Conservation (phyloP, 805 yeast genomes). For the Suhomyces sp. region DNA sequence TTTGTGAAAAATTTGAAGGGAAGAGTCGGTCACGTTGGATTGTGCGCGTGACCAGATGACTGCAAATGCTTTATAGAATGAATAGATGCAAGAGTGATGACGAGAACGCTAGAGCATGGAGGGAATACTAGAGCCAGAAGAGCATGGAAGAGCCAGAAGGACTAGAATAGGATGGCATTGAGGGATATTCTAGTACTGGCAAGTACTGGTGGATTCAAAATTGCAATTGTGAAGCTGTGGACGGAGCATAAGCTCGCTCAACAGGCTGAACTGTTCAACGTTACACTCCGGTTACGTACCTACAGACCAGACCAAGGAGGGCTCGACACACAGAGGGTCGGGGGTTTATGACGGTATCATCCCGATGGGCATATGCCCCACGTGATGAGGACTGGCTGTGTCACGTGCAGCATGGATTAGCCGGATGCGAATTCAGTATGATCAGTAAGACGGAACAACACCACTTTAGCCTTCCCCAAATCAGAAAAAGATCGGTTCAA, state of each 20-base stretch:
- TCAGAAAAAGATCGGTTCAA: not conserved
- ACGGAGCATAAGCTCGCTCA: not conserved
- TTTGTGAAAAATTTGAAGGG: not conserved
- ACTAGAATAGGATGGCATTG: not conserved
- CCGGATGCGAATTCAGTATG: not conserved
- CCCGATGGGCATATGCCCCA: not conserved
- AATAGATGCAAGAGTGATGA: no score
- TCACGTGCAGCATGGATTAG: not conserved
- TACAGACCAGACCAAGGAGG: not conserved
- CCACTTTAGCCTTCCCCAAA: not conserved
- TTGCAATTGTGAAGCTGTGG: not conserved
- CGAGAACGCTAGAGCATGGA: not conserved
- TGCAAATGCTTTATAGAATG: no score
- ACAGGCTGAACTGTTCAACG: not conserved
- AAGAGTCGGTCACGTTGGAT: not conserved
- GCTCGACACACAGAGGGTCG: not conserved
- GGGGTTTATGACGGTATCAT: not conserved
- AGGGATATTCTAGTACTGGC: not conserved
- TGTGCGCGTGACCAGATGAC: not conserved
- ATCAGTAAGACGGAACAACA: not conserved
- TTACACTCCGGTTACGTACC: not conserved
- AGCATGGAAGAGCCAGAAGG: no score
- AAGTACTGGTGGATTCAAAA: no score
- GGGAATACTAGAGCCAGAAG: not conserved
- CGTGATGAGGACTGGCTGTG: not conserved